These are phyloP conservation scores for Amniculicola lignicola DNA, from an alignment of 495 filamentous ascomycete genomes.

Conservation along the genomic window DNA sequence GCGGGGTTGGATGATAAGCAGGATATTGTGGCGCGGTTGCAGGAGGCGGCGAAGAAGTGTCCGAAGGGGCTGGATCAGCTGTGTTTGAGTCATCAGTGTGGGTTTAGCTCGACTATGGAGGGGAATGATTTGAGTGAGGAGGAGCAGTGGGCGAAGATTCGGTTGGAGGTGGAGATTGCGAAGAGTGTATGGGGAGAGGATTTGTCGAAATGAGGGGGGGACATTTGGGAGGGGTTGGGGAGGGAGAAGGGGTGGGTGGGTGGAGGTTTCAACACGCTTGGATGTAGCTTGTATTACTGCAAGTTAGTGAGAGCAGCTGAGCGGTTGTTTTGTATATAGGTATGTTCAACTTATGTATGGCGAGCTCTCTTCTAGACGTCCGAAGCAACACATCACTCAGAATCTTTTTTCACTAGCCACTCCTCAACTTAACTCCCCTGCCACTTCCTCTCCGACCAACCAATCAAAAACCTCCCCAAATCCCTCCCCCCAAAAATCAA, in stretches of 20 bases:
- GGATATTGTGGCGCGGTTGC: slow-evolving; percentile 37
- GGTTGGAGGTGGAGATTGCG: slow-evolving; percentile 42
- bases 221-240: background rate
- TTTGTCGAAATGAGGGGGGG: slow-evolving; percentile 21
- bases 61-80: slow-evolving; percentile 42
- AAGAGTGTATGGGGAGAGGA: slow-evolving; percentile 40
- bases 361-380: too few relatives aligned
- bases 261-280: background rate
- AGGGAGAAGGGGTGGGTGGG: background rate
- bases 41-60: slow-evolving; percentile 39
- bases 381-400: too few relatives aligned
- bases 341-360: too few relatives aligned
- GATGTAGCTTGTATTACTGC: too few relatives aligned
- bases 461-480: background rate
- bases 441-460: background rate
- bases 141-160: slow-evolving; percentile 43
- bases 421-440: background rate
- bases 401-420: background rate
- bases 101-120: slow-evolving; percentile 39
- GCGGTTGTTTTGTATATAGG: too few relatives aligned
- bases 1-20: slow-evolving; percentile 38
- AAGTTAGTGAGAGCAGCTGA: too few relatives aligned
- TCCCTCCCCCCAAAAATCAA: background rate
- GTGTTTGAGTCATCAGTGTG: slow-evolving; percentile 43
- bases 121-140: slow-evolving; percentile 43